Base-by-base conservation (phyloP, 495 filamentous ascomycete species). In the Sordaria brevicollis region DNA sequence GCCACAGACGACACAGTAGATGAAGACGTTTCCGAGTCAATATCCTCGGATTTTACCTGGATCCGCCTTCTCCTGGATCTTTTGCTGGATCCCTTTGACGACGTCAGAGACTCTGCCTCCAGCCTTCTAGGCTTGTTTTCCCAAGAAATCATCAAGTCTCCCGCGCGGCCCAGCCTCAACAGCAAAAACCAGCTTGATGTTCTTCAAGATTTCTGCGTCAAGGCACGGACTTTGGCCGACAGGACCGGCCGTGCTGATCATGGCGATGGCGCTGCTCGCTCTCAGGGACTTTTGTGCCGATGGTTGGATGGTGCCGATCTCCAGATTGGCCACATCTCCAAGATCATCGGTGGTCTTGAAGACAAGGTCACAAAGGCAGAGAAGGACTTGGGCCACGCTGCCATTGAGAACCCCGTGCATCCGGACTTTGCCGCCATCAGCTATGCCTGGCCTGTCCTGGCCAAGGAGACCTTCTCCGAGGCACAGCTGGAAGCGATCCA, bases 71-170 rank as follows among this genome's bases (percentile, higher is more conserved):
- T 97, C 8, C 74, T 93, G 5, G 93, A 97, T 76, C 86, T 95
- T 10, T 74, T 97, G 1, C 80, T 95, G 62, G 90, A 98, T 75
- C 92, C 94, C 0, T 99, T 94, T 74, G 95, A 99, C 71, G 95
- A 99, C 81, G 91, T 98, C 11, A 86, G 95, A 70, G 86, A 86
- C 41, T 81, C 81, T 2, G 86, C 95, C 7, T 78, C 88, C 0
- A 80, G 81, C 6, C 79, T 93, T 17, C 71, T 96, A 33, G 84
- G 84, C 68, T 72, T 80, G 33, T 70, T 80, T 25, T 75, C 74
- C 43, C 76, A 70, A 19, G 80, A 76, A 68, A 71, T 68, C 17
- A 75, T 66, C 49, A 73, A 70, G 49, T 41, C 67, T 15, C 67
- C 62, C 7, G 9, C 19, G 5, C 8, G 7, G 33, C 67, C 57